A percentile compares a stretch with the other conserved stretches of the same genome.
Conservation (phyloP, 2,329 filamentous ascomycete species). For the Phialophora macrospora region DNA sequence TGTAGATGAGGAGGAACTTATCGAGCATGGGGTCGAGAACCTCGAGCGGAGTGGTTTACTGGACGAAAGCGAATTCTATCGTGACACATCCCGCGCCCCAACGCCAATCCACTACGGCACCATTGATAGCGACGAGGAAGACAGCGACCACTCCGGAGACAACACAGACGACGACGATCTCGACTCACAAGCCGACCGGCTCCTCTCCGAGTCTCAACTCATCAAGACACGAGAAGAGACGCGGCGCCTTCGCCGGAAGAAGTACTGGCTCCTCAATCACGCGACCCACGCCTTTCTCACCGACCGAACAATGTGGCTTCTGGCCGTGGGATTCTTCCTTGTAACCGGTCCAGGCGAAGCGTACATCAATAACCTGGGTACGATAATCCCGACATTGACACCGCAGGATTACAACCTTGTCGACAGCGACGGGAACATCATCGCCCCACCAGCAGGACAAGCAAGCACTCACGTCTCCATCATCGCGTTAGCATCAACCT, state of each 20-base stretch:
- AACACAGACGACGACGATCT: conserved; percentile 46
- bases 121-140: conserved; percentile 41
- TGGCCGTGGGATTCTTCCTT: conserved; percentile 88
- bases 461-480: conserved; percentile 86
- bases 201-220: conserved; percentile 45
- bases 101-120: conserved; percentile 62
- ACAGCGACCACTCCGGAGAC: conserved; percentile 13
- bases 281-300: conserved; percentile 84
- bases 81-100: conserved; percentile 51
- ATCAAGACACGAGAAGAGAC: conserved; percentile 54
- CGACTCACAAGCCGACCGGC: conserved; percentile 54
- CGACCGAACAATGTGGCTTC: conserved; percentile 94
- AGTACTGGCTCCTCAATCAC: conserved; percentile 87
- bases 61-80: conserved; percentile 74
- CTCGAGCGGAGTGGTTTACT: conserved; percentile 86
- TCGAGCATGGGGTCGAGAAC: conserved; percentile 87
- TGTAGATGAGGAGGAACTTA: conserved; percentile 83
- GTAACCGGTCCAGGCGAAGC: conserved; percentile 95
- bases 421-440: conserved; percentile 42
- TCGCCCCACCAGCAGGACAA: conserved; percentile 63
- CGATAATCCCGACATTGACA: conserved; percentile 85
- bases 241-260: conserved; percentile 70
- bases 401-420: conserved; percentile 65
- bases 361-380: conserved; percentile 96
- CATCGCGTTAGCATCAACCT: conserved; percentile 84